Evolutionary conservation across 139 green algal genomes (phyloP).

Genomic region (Microglena sp.): DNA sequence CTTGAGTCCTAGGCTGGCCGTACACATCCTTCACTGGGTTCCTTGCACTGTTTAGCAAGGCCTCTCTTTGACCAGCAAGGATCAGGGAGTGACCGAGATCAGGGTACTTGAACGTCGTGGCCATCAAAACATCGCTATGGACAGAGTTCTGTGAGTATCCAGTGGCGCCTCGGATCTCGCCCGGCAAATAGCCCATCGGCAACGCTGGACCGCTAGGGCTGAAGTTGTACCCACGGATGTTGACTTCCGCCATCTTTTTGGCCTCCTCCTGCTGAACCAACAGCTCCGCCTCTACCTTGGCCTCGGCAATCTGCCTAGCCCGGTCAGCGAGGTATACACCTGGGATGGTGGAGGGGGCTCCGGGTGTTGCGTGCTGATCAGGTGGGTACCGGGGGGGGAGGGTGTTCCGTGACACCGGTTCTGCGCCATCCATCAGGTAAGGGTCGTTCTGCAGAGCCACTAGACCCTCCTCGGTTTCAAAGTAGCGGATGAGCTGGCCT

Average conservation of each 20-base stretch:
- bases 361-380: slow-evolving; percentile 14
- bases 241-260: neutral
- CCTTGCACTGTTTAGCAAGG: neutral
- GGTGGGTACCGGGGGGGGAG: slow-evolving; percentile 18
- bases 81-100: slow-evolving; percentile 12
- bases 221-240: neutral
- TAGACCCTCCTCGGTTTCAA: slow-evolving; percentile 40
- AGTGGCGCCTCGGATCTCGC: too few species aligned
- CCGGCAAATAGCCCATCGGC: neutral
- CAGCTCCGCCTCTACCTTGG: neutral
- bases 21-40: slow-evolving; percentile 29
- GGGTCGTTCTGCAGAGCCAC: slow-evolving; percentile 24
- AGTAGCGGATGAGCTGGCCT: slow-evolving; percentile 34
- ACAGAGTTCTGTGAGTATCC: too few species aligned
- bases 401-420: slow-evolving; percentile 15
- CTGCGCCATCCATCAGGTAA: slow-evolving; percentile 7
- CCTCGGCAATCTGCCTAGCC: neutral
- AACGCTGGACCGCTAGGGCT: neutral
- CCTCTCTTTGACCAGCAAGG: neutral
- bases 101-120: slow-evolving; percentile 9
- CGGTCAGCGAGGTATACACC: slow-evolving; percentile 8
- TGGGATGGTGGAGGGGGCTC: slow-evolving; percentile 9
- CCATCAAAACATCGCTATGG: neutral
- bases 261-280: neutral
- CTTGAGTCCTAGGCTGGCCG: slow-evolving; percentile 26